A percentile compares a stretch with the other conserved stretches of the same genome.
Evolutionary conservation across 1,284 basidiomycete species (phyloP).

Genomic region (Ceratobasidium sp.): DNA sequence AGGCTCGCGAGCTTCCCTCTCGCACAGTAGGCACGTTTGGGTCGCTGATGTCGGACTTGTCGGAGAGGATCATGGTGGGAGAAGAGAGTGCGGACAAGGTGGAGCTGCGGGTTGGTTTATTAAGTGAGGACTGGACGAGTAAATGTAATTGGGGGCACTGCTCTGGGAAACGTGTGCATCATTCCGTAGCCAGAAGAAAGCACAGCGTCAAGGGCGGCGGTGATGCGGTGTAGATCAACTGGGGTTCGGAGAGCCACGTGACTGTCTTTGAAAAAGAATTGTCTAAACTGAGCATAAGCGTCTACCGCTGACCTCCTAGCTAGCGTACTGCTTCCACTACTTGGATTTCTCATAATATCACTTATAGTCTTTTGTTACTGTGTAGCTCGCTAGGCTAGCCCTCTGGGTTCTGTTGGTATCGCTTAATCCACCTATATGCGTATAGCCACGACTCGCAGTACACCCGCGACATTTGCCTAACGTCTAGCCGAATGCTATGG

Average conservation of each 20-base stretch:
- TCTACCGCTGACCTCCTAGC: not conserved
- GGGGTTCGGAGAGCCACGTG: not conserved
- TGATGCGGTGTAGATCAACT: conserved; percentile 8
- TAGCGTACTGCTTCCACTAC: not conserved
- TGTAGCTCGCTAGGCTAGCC: conserved; percentile 21
- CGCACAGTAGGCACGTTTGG: not conserved
- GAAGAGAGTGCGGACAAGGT: not conserved
- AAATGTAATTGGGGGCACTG: not conserved
- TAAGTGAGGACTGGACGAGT: not conserved
- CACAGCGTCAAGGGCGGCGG: conserved; percentile 7
- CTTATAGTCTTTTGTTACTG: conserved; percentile 30
- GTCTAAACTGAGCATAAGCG: too few relatives aligned
- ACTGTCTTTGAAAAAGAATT: too few relatives aligned
- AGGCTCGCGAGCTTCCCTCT: not conserved
- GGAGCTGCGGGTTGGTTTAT: not conserved
- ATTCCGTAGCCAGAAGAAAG: not conserved
- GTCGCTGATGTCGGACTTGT: conserved; percentile 7
- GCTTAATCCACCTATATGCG: too few relatives aligned
- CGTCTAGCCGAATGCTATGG: too few relatives aligned
- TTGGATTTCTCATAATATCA: conserved; percentile 10
- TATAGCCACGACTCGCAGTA: too few relatives aligned
- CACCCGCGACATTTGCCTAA: too few relatives aligned
- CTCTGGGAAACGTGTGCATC: not conserved
- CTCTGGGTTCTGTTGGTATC: too few relatives aligned
- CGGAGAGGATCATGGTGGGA: conserved; percentile 30